phyloP scores from a whole-genome alignment of 495 filamentous ascomycete species.

The Pyronema domesticum region DNA sequence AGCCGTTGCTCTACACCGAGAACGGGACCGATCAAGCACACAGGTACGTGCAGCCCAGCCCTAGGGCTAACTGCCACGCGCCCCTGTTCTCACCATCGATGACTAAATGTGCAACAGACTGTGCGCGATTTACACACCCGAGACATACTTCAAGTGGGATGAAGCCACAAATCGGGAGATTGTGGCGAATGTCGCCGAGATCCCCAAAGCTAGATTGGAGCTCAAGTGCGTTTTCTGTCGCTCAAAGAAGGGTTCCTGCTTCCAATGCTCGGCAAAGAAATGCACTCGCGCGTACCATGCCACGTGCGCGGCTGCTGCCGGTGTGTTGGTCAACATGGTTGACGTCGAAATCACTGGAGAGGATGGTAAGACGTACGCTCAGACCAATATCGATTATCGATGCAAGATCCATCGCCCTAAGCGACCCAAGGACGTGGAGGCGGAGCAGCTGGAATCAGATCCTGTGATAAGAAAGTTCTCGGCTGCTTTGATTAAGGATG shows the following conservation, averaged over 20 bases:
- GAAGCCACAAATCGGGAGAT: conserved; percentile 47
- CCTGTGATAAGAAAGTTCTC: conserved; percentile 52
- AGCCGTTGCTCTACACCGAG: conserved; percentile 71
- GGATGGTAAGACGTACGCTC: conserved; percentile 77
- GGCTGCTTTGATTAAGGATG: conserved; percentile 45
- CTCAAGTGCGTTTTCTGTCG: conserved; percentile 90
- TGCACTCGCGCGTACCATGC: conserved; percentile 88
- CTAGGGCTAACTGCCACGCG: neutral
- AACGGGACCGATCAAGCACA: conserved; percentile 66
- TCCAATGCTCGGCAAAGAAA: conserved; percentile 92
- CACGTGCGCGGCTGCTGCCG: conserved; percentile 79
- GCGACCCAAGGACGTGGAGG: conserved; percentile 50
- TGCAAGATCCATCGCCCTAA: conserved; percentile 88
- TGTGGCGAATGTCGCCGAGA: conserved; percentile 56
- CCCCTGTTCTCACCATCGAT: neutral
- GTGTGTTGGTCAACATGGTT: conserved; percentile 75
- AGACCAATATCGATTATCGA: conserved; percentile 74
- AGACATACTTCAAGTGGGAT: conserved; percentile 64
- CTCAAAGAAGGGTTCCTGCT: conserved; percentile 80
- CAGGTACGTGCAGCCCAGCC: conserved; percentile 27
- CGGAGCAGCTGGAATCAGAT: conserved; percentile 50
- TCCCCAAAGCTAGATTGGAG: conserved; percentile 73
- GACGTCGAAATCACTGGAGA: conserved; percentile 73
- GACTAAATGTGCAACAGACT: conserved; percentile 26
- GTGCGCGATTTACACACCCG: conserved; percentile 78